These are phyloP conservation scores for Aspergillus homomorphus DNA, from an alignment of 495 filamentous ascomycete genomes.

Conservation along the genomic window DNA sequence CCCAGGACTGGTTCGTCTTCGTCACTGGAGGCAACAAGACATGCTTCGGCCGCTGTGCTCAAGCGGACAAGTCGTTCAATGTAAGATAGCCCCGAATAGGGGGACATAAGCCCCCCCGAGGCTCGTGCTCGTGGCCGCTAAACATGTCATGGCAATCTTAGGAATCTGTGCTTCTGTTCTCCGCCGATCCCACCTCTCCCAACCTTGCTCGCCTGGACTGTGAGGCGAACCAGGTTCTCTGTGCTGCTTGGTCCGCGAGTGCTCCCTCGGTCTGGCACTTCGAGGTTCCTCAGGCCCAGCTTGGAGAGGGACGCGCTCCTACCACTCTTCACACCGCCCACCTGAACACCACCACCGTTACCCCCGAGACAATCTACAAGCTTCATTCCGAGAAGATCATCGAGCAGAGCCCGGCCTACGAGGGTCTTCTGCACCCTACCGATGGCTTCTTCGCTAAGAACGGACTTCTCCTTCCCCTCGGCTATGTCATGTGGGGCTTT, in stretches of 20 bases:
- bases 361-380: conserved; percentile 57
- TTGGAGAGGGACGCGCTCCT: conserved; percentile 35
- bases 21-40: conserved; percentile 85
- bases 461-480: conserved; percentile 61
- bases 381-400: conserved; percentile 63
- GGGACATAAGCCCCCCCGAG: neutral
- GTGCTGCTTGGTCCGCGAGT: conserved; percentile 74
- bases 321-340: conserved; percentile 54
- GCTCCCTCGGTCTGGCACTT: conserved; percentile 71
- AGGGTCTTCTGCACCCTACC: conserved; percentile 77
- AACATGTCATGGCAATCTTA: conserved; percentile 22
- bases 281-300: conserved; percentile 59
- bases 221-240: conserved; percentile 74
- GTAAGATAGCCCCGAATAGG: conserved; percentile 31
- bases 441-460: conserved; percentile 67
- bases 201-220: conserved; percentile 74
- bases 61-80: conserved; percentile 55
- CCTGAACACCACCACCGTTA: conserved; percentile 65
- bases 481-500: conserved; percentile 63
- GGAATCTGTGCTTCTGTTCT: conserved; percentile 67
- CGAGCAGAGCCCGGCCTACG: conserved; percentile 52
- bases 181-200: conserved; percentile 62
- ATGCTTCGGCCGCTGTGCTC: conserved; percentile 65
- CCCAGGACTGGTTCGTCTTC: conserved; percentile 78
- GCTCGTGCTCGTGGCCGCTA: conserved; percentile 9